Evolutionary conservation across 495 filamentous ascomycete genomes (phyloP).

Genomic region (Lasiosphaeria miniovina): DNA sequence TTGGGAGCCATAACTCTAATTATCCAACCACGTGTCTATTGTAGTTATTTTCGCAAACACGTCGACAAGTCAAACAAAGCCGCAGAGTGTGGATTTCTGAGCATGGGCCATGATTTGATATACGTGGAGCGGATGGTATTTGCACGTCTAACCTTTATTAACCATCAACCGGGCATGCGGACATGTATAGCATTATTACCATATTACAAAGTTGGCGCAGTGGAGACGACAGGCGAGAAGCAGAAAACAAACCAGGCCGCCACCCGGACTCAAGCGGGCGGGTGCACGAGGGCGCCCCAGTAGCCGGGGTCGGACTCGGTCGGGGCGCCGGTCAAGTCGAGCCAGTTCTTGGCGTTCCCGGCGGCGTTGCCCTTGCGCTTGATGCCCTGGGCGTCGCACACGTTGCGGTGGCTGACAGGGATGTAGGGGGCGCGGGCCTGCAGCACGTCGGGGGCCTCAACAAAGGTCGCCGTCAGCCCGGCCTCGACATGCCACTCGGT

Average conservation of each 20-base stretch:
- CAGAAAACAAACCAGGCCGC: not conserved
- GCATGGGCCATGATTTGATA: too few species aligned
- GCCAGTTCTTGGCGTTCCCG: conserved; percentile 58
- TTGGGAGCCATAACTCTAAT: too few species aligned
- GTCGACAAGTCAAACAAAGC: too few species aligned
- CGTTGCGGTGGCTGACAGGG: conserved; percentile 59
- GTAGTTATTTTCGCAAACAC: too few species aligned
- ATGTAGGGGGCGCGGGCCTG: conserved; percentile 47
- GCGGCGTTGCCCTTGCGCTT: conserved; percentile 70
- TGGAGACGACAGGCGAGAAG: not conserved
- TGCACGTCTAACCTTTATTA: too few species aligned
- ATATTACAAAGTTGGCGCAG: too few species aligned
- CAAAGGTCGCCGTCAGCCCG: conserved; percentile 55
- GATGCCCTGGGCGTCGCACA: conserved; percentile 49
- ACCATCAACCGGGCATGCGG: too few species aligned
- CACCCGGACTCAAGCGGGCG: not conserved
- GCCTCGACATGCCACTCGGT: conserved; percentile 50
- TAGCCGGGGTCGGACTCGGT: conserved; percentile 3
- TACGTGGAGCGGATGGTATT: too few species aligned
- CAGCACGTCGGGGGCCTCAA: conserved; percentile 58
- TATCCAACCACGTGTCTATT: too few species aligned
- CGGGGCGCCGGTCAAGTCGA: conserved; percentile 50
- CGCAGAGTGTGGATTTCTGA: too few species aligned
- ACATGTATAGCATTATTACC: too few species aligned
- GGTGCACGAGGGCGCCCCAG: not conserved